Conservation (phyloP, 345 rosid species). For the Brassica nigra region DNA sequence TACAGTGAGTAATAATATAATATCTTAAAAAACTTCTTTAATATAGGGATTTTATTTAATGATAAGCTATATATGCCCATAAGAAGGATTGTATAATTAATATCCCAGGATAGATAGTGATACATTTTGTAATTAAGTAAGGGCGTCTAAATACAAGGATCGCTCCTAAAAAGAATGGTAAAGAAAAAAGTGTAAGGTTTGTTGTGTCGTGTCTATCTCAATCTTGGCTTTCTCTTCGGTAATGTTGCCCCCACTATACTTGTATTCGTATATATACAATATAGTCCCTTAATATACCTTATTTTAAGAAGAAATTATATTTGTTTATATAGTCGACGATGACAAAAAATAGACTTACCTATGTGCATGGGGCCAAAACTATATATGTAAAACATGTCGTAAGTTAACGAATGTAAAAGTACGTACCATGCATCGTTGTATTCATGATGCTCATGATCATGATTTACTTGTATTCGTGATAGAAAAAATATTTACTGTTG, state of each 20-base stretch:
- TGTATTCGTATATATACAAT: constrained; percentile 16
- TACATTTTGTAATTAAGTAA: constrained; percentile 11
- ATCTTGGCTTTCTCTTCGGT: constrained; percentile 40
- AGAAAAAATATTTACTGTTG: neutral
- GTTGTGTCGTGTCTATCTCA: constrained; percentile 55
- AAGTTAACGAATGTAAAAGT: neutral
- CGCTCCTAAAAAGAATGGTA: constrained; percentile 54
- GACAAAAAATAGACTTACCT: constrained; percentile 9
- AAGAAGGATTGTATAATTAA: constrained; percentile 10
- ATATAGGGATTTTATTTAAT: neutral
- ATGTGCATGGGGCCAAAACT: constrained; percentile 6
- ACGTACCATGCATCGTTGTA: constrained; percentile 11
- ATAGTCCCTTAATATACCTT: constrained; percentile 1
- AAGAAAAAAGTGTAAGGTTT: constrained; percentile 67
- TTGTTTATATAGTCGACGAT: neutral
- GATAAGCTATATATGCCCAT: constrained; percentile 5
- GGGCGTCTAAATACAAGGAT: constrained; percentile 34
- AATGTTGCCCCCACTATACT: constrained; percentile 57
- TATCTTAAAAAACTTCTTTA: neutral
- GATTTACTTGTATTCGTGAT: constrained; percentile 4
- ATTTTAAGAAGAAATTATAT: constrained; percentile 7
- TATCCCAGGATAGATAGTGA: constrained; percentile 5
- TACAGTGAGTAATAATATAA: neutral
- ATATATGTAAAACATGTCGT: constrained; percentile 5
- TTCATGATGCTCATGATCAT: constrained; percentile 7